These are phyloP conservation scores for Jackrogersella minutella DNA, from an alignment of 495 filamentous ascomycete species.

Conservation along the genomic window DNA sequence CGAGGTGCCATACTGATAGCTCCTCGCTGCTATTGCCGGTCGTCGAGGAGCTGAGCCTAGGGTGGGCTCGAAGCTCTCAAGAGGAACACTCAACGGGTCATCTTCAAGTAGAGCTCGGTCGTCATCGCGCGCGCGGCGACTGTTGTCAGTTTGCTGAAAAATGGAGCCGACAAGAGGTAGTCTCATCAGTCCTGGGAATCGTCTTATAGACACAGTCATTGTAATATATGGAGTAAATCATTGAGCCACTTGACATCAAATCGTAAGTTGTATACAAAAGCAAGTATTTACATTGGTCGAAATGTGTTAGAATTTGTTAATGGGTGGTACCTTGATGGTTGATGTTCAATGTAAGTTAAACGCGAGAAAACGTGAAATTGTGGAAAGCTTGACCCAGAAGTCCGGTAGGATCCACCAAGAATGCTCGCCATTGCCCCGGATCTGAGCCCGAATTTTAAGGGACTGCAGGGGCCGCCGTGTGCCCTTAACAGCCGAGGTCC, in stretches of 20 bases:
- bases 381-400: background rate
- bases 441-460: slow-evolving; percentile 7
- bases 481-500: background rate
- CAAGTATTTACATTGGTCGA: too few relatives aligned
- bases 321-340: too few relatives aligned
- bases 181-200: background rate
- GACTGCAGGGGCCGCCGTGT: background rate
- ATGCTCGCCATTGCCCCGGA: slow-evolving; percentile 4
- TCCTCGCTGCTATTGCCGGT: slow-evolving; percentile 1
- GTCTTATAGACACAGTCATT: slow-evolving; percentile 21
- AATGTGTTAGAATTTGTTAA: too few relatives aligned
- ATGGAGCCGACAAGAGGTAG: slow-evolving; percentile 26
- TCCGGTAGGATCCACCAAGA: slow-evolving; percentile 9
- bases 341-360: background rate
- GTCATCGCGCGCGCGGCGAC: slow-evolving; percentile 23
- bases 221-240: too few relatives aligned
- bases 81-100: slow-evolving; percentile 37
- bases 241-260: background rate
- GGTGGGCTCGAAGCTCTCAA: slow-evolving; percentile 22
- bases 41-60: background rate
- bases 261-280: background rate
- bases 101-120: slow-evolving; percentile 38
- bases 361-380: background rate
- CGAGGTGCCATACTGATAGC: background rate
- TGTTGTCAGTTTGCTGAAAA: background rate